Evolutionary conservation across 2,329 filamentous ascomycete genomes (phyloP).

Genomic region (Fusarium sp.): DNA sequence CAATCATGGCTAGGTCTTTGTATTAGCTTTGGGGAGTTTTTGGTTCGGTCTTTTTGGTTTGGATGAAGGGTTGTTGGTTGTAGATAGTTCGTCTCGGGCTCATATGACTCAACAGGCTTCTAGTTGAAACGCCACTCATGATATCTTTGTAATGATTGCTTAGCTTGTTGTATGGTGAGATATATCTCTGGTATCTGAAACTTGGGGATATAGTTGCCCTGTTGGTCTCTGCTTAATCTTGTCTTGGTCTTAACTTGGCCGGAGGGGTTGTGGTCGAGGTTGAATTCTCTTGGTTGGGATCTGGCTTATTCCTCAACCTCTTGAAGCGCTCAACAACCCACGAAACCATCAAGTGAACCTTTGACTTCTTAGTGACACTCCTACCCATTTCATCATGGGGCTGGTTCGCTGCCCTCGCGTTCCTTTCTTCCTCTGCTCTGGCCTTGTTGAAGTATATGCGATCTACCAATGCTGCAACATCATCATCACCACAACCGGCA

Average conservation of each 20-base stretch:
- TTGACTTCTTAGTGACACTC: background rate
- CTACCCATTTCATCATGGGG: background rate
- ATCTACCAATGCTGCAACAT: background rate
- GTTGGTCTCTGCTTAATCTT: background rate
- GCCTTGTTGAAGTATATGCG: background rate
- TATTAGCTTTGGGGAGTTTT: background rate
- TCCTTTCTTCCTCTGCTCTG: background rate
- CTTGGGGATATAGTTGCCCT: background rate
- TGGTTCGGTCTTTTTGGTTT: background rate
- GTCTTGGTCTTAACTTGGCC: background rate
- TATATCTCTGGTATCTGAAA: background rate
- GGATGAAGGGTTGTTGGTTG: background rate
- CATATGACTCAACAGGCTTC: background rate
- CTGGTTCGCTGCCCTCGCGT: background rate
- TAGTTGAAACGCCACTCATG: background rate
- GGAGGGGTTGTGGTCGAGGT: background rate
- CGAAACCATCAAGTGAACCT: background rate
- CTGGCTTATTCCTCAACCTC: background rate
- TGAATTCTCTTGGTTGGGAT: background rate
- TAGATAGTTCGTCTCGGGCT: background rate
- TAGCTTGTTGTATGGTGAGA: background rate
- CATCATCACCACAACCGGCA: background rate
- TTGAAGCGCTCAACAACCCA: background rate
- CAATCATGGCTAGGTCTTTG: background rate
- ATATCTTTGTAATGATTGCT: background rate